Conservation (phyloP, 1,139 yeast genomes). For the Geotrichum macrosporum region DNA sequence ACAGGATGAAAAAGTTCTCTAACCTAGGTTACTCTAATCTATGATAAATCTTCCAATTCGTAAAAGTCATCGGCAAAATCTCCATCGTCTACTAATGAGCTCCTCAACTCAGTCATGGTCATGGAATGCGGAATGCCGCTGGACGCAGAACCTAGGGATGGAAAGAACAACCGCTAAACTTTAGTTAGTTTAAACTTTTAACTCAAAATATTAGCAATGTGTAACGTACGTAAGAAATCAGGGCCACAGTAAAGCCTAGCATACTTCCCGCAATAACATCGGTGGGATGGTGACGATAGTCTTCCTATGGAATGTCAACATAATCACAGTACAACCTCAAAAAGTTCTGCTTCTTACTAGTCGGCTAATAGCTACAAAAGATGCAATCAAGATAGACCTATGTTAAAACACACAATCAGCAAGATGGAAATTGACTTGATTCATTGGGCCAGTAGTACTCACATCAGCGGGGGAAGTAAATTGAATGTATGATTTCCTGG, state of each 20-base stretch:
- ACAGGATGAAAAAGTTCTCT: too few species aligned
- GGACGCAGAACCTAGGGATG: constrained; percentile 12
- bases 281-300: constrained; percentile 70
- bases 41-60: too few species aligned
- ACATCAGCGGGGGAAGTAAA: constrained; percentile 29
- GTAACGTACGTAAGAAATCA: constrained; percentile 42
- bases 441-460: background rate
- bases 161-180: constrained; percentile 20
- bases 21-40: too few species aligned
- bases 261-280: constrained; percentile 59
- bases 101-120: background rate
- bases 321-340: constrained; percentile 38
- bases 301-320: constrained; percentile 43
- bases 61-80: background rate
- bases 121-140: constrained; percentile 16
- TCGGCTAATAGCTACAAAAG: constrained; percentile 20
- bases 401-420: too few species aligned
- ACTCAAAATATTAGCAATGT: too few species aligned
- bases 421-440: too few species aligned
- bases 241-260: constrained; percentile 50
- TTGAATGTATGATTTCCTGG: constrained; percentile 36
- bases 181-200: too few species aligned
- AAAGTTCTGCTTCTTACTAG: constrained; percentile 35
- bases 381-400: constrained; percentile 19
- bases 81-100: too few species aligned